Evolutionary conservation across 257 asterid genomes (phyloP), one percentile per base, ranked within the genome.

Genomic region (Gynochthodes officinalis): DNA sequence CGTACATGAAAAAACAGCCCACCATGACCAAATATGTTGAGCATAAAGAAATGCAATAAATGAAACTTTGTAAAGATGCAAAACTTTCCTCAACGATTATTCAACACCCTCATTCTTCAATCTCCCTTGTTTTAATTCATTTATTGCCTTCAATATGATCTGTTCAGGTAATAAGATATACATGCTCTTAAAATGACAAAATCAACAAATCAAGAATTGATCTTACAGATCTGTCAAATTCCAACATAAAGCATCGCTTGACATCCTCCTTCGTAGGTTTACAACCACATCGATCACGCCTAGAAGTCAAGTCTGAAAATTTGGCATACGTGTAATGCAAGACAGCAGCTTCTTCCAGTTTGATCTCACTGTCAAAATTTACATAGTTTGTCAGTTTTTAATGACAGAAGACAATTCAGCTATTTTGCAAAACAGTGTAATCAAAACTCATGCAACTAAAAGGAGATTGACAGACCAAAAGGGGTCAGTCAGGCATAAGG

Each of bases 201-300:
- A 37, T 30, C 7, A 65, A 74, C n/a, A 49, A 19, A 21, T 57
- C 28, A 62, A 21, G 30, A 53, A 55, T 46, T 52, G 11, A 70
- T 78, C 92, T 86, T 83, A 89, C 92, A 82, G 86, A 63, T 79
- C 92, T 82, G 67, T 85, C 95, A 18, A 89, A 89, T 62, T 89
- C 92, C 73, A 89, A 75, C 90, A 86, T 86, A 83, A 89, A 86
- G 82, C 95, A 89, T 70, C 92, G 76, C 50, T 85, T 83, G 14
- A 85, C 85, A 61, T 80, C 92, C 64, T 86, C 88, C 75, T 80
- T 85, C 23, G 95, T 86, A 37, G 83, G 90, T 71, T 86, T 86
- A 71, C 92, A 89, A 61, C 90, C 84, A 82, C 95, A 89, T 46
- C 90, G 81, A 75, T 86, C 86, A 14, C 88, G 85, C 70, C 95